A percentile compares a stretch with the other conserved stretches of the same genome.
Evolutionary conservation across 2,329 filamentous ascomycete genomes (phyloP).

Genomic region (Dothistroma septosporum): DNA sequence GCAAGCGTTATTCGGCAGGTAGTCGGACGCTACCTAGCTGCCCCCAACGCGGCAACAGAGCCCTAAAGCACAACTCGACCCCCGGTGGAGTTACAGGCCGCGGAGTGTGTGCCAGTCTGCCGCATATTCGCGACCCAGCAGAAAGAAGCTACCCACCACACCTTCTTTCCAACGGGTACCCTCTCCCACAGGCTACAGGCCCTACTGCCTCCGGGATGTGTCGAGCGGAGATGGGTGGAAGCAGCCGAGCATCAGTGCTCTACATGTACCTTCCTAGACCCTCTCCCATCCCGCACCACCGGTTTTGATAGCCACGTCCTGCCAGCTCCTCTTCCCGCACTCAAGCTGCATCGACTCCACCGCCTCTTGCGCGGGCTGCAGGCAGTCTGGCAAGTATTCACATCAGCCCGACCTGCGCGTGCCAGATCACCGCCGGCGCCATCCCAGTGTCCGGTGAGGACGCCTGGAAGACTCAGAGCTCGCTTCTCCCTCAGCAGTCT

Average conservation of each 20-base stretch:
- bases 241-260: background rate
- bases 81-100: no score
- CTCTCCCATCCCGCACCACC: background rate
- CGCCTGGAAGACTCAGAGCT: conserved; percentile 1
- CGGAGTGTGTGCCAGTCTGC: no score
- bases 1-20: background rate
- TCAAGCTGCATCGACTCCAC: background rate
- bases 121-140: background rate
- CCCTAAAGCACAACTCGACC: no score
- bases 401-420: background rate
- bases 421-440: background rate
- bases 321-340: background rate
- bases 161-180: background rate
- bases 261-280: background rate
- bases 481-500: conserved; percentile 2
- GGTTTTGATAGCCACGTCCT: background rate
- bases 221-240: background rate
- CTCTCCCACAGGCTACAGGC: background rate
- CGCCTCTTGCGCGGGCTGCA: background rate
- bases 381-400: background rate
- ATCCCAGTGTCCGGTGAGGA: background rate
- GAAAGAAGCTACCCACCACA: background rate
- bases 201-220: background rate
- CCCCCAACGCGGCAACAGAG: no score
- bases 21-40: no score